phyloP scores from a whole-genome alignment of 2,329 filamentous ascomycete genomes.

The Triangularia verruculosa region DNA sequence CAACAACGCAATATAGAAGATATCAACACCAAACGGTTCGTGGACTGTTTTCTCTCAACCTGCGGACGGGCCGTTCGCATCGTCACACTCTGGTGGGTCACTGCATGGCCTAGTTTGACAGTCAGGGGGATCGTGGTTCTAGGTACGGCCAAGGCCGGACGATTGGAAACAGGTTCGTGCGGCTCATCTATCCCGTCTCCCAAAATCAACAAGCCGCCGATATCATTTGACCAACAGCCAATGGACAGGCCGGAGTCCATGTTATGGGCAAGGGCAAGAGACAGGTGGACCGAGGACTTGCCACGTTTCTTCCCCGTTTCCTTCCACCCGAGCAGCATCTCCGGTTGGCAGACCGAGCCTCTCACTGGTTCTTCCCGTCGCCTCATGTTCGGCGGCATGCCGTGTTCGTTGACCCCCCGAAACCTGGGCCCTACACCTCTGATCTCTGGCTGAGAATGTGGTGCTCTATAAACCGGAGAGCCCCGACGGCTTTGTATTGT shows the following conservation, averaged over 20 bases:
- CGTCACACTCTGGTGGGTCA: background rate
- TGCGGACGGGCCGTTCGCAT: background rate
- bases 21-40: background rate
- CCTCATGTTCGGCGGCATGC: background rate
- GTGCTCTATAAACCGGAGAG: constrained; percentile 8
- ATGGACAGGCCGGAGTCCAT: background rate
- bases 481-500: constrained; percentile 21
- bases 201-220: background rate
- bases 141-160: background rate
- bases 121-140: background rate
- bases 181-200: background rate
- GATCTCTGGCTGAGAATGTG: background rate
- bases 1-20: background rate
- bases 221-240: background rate
- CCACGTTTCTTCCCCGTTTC: constrained; percentile 12
- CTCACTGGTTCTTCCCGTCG: background rate
- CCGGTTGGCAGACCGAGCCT: constrained; percentile 3
- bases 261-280: background rate
- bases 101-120: constrained; percentile 3
- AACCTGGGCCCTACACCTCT: background rate
- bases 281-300: background rate
- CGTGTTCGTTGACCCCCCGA: background rate
- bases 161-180: background rate
- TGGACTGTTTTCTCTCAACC: background rate
- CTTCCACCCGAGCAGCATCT: constrained; percentile 9